These are phyloP conservation scores for Podosphaera fusca DNA, from an alignment of 2,329 filamentous ascomycete genomes.

Conservation along the genomic window DNA sequence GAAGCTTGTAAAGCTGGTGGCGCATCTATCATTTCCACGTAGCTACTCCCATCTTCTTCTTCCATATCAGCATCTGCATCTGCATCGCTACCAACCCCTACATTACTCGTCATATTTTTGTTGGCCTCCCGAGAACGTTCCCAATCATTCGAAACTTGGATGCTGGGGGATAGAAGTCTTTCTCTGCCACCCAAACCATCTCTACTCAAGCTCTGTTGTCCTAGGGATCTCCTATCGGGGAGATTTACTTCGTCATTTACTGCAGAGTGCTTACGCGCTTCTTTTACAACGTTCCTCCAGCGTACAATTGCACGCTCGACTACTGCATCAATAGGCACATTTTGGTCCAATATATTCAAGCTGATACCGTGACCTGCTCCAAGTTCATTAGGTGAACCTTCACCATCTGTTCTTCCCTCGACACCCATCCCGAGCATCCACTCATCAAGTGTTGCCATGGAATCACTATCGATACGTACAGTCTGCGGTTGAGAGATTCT, in stretches of 20 bases:
- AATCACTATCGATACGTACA: conserved; percentile 26
- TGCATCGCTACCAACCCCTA: conserved; percentile 8
- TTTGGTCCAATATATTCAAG: conserved; percentile 26
- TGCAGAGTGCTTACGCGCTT: conserved; percentile 18
- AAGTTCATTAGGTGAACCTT: background rate
- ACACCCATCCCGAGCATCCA: conserved; percentile 16
- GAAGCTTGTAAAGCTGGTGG: background rate
- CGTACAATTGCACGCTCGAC: conserved; percentile 32
- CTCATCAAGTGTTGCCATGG: conserved; percentile 25
- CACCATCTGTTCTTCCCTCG: conserved; percentile 6
- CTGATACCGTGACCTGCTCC: conserved; percentile 19
- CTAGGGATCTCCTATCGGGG: conserved; percentile 20
- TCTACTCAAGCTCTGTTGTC: conserved; percentile 24
- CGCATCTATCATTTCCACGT: conserved; percentile 23
- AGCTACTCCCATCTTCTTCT: conserved; percentile 26
- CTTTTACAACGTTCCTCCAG: conserved; percentile 38
- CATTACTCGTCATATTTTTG: background rate
- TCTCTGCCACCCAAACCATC: conserved; percentile 3
- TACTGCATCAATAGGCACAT: conserved; percentile 27
- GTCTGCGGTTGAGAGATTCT: conserved; percentile 28
- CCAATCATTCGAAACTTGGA: conserved; percentile 1
- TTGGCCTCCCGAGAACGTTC: background rate
- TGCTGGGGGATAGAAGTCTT: background rate
- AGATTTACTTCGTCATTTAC: background rate
- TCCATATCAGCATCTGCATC: conserved; percentile 22